Evolutionary conservation across 176 grass and related monocot genomes (phyloP), one percentile per base, ranked within the genome.

Genomic region (Urochloa ruziziensis): DNA sequence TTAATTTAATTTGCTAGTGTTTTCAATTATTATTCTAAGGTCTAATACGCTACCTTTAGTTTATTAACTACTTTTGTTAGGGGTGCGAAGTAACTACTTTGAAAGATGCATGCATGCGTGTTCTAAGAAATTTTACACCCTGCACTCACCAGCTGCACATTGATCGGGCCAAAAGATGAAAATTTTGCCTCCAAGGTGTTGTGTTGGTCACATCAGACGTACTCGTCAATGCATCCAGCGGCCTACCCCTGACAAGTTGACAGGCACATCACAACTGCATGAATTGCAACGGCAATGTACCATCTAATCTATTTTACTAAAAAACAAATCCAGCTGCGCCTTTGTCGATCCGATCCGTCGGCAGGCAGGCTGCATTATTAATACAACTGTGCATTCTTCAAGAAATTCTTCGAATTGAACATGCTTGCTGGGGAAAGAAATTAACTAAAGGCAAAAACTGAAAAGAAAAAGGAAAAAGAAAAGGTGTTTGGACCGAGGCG

Each of bases 221-320:
- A n/a, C n/a, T 40, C 7, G 39, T 40, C 39, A 1, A 40, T 40
- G 39, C 39, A 40, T 40, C 10, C 37, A n/a, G n/a, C n/a, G n/a
- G n/a, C n/a, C n/a, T n/a, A n/a, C n/a, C n/a, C n/a, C n/a, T n/a
- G n/a, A n/a, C n/a, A n/a, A n/a, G n/a, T n/a, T n/a, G 33, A 77
- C 74, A 85, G 74, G 64, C 52, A 85, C 74, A 53, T 48, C 65
- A 42, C 83, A 85, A 70, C 83, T 16, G 49, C 64, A n/a, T n/a
- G n/a, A n/a, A n/a, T n/a, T n/a, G n/a, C 40, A 29, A 63, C 39
- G 44, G 44, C 14, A 40, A 58, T 69, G 34, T 56, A 30, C 65
- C 35, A 70, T 81, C 63, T 67, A 27, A 56, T 68, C 63, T 29
- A 66, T 21, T 58, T 58, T 58, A 58, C 56, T 12, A 2, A 1